A percentile compares a stretch with the other conserved stretches of the same genome.
Conservation (phyloP, 495 filamentous ascomycete genomes). For the Pseudevernia furfuracea region DNA sequence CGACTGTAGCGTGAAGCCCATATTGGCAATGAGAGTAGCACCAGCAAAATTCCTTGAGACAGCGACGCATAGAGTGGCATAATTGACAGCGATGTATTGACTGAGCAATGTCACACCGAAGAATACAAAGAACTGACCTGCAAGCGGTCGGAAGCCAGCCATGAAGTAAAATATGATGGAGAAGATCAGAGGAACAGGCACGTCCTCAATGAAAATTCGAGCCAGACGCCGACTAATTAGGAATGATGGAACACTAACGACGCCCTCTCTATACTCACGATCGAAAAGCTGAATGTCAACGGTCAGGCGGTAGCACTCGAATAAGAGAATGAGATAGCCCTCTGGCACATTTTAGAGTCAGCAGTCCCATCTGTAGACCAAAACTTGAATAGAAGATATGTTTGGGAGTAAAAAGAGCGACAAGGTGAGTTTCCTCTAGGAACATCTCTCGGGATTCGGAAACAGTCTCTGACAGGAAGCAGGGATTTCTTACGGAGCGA, state of each 20-base stretch:
- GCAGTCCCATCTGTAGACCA: neutral
- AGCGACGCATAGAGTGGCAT: constrained; percentile 52
- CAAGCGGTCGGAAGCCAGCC: constrained; percentile 57
- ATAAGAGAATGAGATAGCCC: constrained; percentile 64
- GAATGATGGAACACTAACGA: constrained; percentile 58
- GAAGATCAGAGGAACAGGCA: constrained; percentile 61
- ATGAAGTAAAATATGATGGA: constrained; percentile 67
- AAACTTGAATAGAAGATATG: neutral
- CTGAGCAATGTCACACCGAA: constrained; percentile 53
- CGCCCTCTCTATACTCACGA: constrained; percentile 61
- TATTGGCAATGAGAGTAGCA: constrained; percentile 57
- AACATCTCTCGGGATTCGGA: neutral
- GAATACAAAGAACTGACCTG: constrained; percentile 59
- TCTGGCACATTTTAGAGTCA: constrained; percentile 24
- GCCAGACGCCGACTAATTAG: constrained; percentile 58
- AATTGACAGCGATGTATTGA: constrained; percentile 60
- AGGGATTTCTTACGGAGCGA: constrained; percentile 39
- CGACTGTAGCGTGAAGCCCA: constrained; percentile 61
- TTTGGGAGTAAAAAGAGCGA: neutral
- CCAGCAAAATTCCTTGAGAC: constrained; percentile 54
- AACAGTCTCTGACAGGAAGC: neutral
- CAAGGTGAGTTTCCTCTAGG: neutral
- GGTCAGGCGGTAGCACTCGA: constrained; percentile 62
- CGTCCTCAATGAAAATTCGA: constrained; percentile 56
- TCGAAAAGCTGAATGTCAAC: constrained; percentile 68